Evolutionary conservation across 768 basidiomycete species (phyloP), one percentile per base, ranked within the genome.

Genomic region (Naganishia antarctica): DNA sequence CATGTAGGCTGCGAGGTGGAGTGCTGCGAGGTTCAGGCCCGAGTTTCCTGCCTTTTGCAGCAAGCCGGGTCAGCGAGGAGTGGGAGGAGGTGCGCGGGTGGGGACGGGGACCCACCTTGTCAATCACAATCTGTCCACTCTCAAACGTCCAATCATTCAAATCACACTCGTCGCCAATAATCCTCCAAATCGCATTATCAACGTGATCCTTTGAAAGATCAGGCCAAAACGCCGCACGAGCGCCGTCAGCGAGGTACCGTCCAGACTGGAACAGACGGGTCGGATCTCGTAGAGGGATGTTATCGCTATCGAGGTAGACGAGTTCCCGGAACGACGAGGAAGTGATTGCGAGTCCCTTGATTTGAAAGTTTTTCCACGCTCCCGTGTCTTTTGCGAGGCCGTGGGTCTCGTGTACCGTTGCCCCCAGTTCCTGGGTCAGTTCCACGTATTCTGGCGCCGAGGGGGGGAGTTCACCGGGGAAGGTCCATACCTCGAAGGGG

Each of bases 201-300:
- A 78, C 76, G 46, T 78, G 74, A 61, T 80, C 80, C 62, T 79
- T 80, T 45, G 76, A 78, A 40, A 79, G 66, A 66, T 81, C 80
- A 3, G 80, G 79, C 80, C 80, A 81, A 65, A 81, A 79, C 25
- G 76, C 80, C 1, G 76, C 74, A 28, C 71, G 63, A 28, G 71
- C 58, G 11, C 67, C 45, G 23, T 26, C 31, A 8, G 28, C 45
- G 16, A 46, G 61, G 68, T 79, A 81, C 6, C 68, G 29, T 1
- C 70, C 66, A 2, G 75, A 69, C 40, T 74, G 68, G 68, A 81
- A 81, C 15, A 81, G 76, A 62, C 74, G 70, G 13, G 71, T 64
- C 2, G 80, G 80, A 46, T 80, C 77, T 0, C 73, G 69, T 1
- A 80, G 66, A 2, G 78, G 77, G 6, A 78, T 68, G 60, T 80